Base-by-base conservation (phyloP, 345 rosid species). In the Citropsis articulata region DNA sequence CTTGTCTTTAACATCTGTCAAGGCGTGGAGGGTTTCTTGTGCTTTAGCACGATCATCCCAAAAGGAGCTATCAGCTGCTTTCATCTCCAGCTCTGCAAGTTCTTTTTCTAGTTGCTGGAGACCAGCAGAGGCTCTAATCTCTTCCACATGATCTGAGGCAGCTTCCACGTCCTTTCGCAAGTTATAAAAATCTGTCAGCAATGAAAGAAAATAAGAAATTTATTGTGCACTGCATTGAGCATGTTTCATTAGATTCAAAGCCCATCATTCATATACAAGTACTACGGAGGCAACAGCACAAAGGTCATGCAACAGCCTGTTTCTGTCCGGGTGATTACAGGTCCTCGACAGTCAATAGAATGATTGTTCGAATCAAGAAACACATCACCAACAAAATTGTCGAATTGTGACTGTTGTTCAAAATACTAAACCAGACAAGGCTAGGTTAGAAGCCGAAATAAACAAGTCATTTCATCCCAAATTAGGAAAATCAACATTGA, bases 1-100 rank as follows among this genome's bases (percentile, higher is more conserved):
- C 81, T 87, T 92, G 56, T 93, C 92, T 82, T 93, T 93, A 77
- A 89, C 92, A 84, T 95, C 98, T 31, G 90, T 90, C 73, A 93
- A 81, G 56, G 94, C 87, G 33, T 77, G 73, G 42, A 95, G 95
- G 40, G 88, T 92, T 76, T 88, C 85, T 82, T 95, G 99, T 79
- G 98, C 99, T 81, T 78, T 77, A 75, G 86, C 82, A 79, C 90
- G 93, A 76, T 95, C 90, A 78, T 95, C 98, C 99, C 99, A 93
- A 33, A 93, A 90, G n/a, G 93, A 82, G 72, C 80, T 84, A 78
- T 91, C 89, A 14, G 94, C 81, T 60, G 99, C 88, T 88, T 90
- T 92, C 2, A 71, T 80, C 87, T 95, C 98, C 79, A 91, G 77
- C 67, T 77, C 82, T 7, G 82, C 81, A 72, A 93, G 79, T 60